A percentile compares a stretch with the other conserved stretches of the same genome.
Evolutionary conservation across 2,329 filamentous ascomycete genomes (phyloP).

Genomic region (Cladosporium sp.): DNA sequence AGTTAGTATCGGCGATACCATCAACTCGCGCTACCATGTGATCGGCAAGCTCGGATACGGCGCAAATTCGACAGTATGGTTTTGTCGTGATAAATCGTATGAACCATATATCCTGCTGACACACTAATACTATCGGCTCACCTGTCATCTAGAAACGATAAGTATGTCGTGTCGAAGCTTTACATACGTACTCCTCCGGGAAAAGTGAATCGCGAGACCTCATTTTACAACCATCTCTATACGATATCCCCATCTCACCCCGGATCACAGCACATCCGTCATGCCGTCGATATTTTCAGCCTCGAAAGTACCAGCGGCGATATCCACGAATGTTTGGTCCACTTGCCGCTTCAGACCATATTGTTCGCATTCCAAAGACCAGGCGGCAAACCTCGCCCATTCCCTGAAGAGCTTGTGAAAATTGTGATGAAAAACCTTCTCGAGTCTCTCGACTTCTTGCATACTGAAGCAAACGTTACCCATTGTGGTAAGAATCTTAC

Average conservation of each 20-base stretch:
- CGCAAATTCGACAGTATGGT: constrained; percentile 45
- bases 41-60: constrained; percentile 49
- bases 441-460: background rate
- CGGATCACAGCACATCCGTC: background rate
- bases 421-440: background rate
- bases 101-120: background rate
- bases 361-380: background rate
- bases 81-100: constrained; percentile 37
- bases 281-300: background rate
- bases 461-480: background rate
- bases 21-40: constrained; percentile 39
- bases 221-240: background rate
- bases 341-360: background rate
- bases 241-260: background rate
- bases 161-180: background rate
- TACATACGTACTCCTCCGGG: background rate
- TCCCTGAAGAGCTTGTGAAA: background rate
- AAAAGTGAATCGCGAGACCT: background rate
- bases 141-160: background rate
- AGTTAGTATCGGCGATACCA: constrained; percentile 38
- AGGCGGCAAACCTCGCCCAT: background rate
- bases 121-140: background rate
- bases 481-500: background rate
- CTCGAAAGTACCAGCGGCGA: background rate
- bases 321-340: background rate